Conservation (phyloP, 1,284 basidiomycete genomes). For the Trichosporon faecale region DNA sequence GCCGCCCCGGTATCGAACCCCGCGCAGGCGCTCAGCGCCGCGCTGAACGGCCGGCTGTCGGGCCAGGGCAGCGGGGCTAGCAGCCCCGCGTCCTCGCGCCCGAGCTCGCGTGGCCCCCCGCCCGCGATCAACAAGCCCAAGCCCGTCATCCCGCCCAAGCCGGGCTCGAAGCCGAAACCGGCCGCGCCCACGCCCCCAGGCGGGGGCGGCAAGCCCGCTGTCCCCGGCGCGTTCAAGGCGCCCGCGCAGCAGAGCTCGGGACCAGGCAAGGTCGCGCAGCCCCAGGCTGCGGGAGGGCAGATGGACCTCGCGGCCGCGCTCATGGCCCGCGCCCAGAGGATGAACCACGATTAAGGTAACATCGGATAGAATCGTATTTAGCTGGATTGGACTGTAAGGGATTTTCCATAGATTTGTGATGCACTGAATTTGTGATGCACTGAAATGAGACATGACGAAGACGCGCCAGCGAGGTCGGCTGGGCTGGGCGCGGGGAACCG, state of each 20-base stretch:
- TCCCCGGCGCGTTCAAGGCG: constrained; percentile 37
- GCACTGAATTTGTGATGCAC: constrained; percentile 1
- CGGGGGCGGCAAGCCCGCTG: constrained; percentile 35
- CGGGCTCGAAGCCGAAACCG: constrained; percentile 40
- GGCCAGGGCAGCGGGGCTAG: constrained; percentile 59
- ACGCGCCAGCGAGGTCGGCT: too few relatives aligned
- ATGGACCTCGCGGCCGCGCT: constrained; percentile 70
- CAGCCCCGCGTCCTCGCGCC: constrained; percentile 60
- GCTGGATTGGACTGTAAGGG: background rate
- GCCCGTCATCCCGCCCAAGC: constrained; percentile 53
- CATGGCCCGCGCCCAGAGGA: constrained; percentile 29
- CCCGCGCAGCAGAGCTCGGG: constrained; percentile 31
- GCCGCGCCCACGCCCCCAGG: constrained; percentile 19
- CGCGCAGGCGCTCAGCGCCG: constrained; percentile 20
- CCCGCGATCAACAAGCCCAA: constrained; percentile 54
- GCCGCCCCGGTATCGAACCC: constrained; percentile 57
- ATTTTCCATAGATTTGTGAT: background rate
- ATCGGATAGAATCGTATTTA: background rate
- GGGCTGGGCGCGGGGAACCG: too few relatives aligned
- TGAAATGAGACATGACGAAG: background rate
- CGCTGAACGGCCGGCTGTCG: constrained; percentile 17
- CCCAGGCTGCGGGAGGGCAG: constrained; percentile 60
- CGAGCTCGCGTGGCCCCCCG: constrained; percentile 52
- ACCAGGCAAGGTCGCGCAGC: constrained; percentile 48
- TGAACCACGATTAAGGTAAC: background rate